Base-by-base conservation (phyloP, 2,329 filamentous ascomycete genomes). In the Mollisia scopiformis region DNA sequence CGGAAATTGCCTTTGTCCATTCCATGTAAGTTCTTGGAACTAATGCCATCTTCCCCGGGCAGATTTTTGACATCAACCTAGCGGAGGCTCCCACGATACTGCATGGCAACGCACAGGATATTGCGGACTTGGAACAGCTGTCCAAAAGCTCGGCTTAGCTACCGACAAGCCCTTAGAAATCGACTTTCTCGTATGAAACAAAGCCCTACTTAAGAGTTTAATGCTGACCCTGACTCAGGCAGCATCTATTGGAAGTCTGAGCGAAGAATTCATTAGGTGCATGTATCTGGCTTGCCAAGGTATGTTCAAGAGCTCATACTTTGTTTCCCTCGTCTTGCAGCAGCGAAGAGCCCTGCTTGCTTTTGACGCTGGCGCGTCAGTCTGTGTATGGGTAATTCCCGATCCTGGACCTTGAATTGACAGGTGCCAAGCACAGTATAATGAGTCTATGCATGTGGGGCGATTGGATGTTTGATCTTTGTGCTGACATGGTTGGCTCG, bases 161-260 rank as follows among this genome's bases (percentile, higher is more conserved):
- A 85, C 84, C 3, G 73, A 78, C 2, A 74, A 77, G 6, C 76
- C 81, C 1, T 69, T 94, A 14, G 82, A 90, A 55, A 74, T 96
- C 35, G 92, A 97, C 74, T 90, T 90, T 65, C 81, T 93, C 58
- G 88, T 89, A 76, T 68, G 84, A 75, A 55, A 61, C 46, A 35
- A 41, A 35, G 30, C 28, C 47, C 16, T 53, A 11, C 49, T 46
- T 33, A 25, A 23, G 53, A 14, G 31, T 25, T 21, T 11, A 53
- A 60, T 59, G 37, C 62, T 70, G 28, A 68, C 23, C 35, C 25
- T 27, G 23, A 53, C 19, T 23, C 65, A 90, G 88, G 85, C 90
- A 25, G 92, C 94, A 0, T 97, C 94, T 0, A 77, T 98, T 5
- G 95, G 94, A 19, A 86, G 86, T 8, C 73, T 98, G 43, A 92